Evolutionary conservation across 345 rosid genomes (phyloP), one percentile per base, ranked within the genome.

Genomic region (Geranium rotundifolium): DNA sequence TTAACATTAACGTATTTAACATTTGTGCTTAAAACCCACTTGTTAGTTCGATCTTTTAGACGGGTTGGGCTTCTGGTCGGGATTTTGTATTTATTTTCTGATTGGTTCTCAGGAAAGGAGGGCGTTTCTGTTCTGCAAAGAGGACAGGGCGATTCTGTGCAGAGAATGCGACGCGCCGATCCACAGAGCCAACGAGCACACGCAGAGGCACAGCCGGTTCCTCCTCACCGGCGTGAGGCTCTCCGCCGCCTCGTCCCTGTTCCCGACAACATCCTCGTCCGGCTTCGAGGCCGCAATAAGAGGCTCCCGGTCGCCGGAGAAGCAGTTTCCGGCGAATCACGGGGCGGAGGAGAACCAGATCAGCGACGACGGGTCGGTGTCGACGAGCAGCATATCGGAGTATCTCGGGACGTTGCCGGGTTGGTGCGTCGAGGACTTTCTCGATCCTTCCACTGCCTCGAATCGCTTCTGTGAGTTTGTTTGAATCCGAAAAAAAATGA

Each of bases 111-210:
- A 93, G 97, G 96, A 82, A 68, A 88, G 79, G 63, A 73, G 84
- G 65, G 99, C 96, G 34, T 60, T 93, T 62, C 69, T 88, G 88
- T 93, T 93, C 67, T 93, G 99, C 64, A 96, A 85, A 67, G 90
- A 93, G 75, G 99, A 93, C 71, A 75, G 99, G 66, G 96, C 97
- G 17, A 86, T 88, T 67, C 64, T 93, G 8, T 93, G 99, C 80
- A 67, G 81, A 68, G 92, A 90, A 30, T 90, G 99, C 60, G 99
- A 93, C 65, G 70, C 70, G 56, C 77, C 90, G n/a, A 85, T 93
- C 59, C 99, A 93, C 70, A 23, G 75, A 0, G 84, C 83, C 9
- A 93, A 88, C 72, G 92, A 88, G 63, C 90, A 73, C 19, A 86
- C 91, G 1, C 72, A 72, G 81, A 86, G 85, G 72, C 99, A 93